phyloP scores from a whole-genome alignment of 139 green algal species.

The Ettlia oleoabundans region DNA sequence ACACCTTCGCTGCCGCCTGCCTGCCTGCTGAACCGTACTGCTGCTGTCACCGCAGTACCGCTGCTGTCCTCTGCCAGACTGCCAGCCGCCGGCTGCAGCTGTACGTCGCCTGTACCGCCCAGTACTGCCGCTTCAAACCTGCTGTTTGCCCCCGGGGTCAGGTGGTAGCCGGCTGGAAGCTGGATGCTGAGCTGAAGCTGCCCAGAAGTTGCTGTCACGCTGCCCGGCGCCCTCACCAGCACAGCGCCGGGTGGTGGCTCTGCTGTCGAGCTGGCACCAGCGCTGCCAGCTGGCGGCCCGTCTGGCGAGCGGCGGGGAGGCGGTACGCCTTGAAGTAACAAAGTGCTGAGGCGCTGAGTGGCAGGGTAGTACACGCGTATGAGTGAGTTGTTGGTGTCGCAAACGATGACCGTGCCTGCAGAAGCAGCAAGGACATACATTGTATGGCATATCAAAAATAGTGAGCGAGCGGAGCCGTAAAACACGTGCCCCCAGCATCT shows the following conservation, averaged over 20 bases:
- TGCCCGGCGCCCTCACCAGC: slow-evolving; percentile 23
- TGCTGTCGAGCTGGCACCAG: neutral
- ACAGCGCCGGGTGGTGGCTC: slow-evolving; percentile 32
- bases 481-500: too few relatives aligned
- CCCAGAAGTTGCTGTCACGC: neutral
- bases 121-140: slow-evolving; percentile 24
- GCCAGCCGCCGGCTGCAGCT: neutral
- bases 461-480: too few relatives aligned
- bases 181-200: slow-evolving; percentile 45
- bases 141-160: slow-evolving; percentile 65
- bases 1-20: neutral
- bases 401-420: slow-evolving; percentile 58
- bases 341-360: slow-evolving; percentile 55
- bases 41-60: neutral
- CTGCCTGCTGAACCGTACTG: neutral
- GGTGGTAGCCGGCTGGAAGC: slow-evolving; percentile 67
- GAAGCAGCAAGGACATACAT: too few relatives aligned
- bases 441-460: too few relatives aligned
- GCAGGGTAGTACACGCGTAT: slow-evolving; percentile 56
- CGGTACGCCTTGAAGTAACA: slow-evolving; percentile 63
- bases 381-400: slow-evolving; percentile 82
- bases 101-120: neutral
- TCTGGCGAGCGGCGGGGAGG: slow-evolving; percentile 50
- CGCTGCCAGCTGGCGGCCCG: neutral
- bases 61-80: neutral